These are phyloP conservation scores for Cocos nucifera DNA, from an alignment of 176 grass and related monocot species.

Conservation along the genomic window DNA sequence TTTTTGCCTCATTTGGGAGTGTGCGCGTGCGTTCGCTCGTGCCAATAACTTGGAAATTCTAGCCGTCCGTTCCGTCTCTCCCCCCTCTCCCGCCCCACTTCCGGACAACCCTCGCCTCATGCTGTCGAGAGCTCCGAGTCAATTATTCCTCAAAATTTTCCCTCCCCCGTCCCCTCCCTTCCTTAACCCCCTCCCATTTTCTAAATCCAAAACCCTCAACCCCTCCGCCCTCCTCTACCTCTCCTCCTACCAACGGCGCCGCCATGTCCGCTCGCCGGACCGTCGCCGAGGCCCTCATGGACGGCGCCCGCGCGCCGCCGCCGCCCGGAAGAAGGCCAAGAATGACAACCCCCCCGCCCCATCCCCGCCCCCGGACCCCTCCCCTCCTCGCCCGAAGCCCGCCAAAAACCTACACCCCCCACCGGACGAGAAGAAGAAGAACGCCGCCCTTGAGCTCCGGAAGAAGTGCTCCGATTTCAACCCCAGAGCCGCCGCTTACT, in stretches of 20 bases:
- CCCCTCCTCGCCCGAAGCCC: conserved; percentile 50
- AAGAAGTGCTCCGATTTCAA: conserved; percentile 67
- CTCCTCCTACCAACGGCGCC: conserved; percentile 1
- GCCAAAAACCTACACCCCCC: conserved; percentile 13
- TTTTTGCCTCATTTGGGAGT: too few species aligned
- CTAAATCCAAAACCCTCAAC: too few species aligned
- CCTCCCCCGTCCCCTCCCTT: not conserved
- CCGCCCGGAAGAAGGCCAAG: not conserved
- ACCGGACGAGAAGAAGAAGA: conserved; percentile 19
- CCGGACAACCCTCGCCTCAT: too few species aligned
- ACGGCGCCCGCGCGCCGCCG: conserved; percentile 64
- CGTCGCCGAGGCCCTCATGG: conserved; percentile 90
- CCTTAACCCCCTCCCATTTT: not conserved
- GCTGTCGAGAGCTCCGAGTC: too few species aligned
- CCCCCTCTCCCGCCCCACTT: too few species aligned
- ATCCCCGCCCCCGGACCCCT: not conserved
- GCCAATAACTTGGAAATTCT: too few species aligned
- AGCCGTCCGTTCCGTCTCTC: too few species aligned
- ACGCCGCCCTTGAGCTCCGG: conserved; percentile 57
- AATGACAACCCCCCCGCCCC: not conserved
- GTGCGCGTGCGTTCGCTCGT: too few species aligned
- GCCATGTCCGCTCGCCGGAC: conserved; percentile 59
- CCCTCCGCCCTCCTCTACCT: conserved; percentile 1
- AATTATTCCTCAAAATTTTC: too few species aligned
- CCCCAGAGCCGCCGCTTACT: conserved; percentile 58